Percentiles rank a stretch among this genome's conserved stretches.
Conservation (phyloP, 257 asterid species). For the Sherardia arvensis region DNA sequence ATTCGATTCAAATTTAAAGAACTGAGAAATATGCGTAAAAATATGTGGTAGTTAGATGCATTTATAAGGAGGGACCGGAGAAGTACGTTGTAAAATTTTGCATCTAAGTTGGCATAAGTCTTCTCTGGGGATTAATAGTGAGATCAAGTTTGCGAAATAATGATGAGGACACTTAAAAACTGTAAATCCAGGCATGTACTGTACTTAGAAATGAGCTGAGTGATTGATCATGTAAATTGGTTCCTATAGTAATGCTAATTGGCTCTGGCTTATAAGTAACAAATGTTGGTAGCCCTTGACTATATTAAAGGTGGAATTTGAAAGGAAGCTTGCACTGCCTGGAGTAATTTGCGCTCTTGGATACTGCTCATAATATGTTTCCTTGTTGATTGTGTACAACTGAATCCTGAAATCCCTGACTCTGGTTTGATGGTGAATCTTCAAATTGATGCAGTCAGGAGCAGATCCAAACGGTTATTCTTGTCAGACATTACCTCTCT, state of each 20-base stretch:
- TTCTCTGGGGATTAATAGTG: not conserved
- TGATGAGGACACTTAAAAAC: not conserved
- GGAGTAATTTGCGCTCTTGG: too few relatives aligned
- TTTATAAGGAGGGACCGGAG: not conserved
- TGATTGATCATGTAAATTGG: too few relatives aligned
- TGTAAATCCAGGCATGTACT: too few relatives aligned
- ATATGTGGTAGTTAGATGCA: not conserved
- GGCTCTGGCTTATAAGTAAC: too few relatives aligned
- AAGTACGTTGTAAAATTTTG: too few relatives aligned
- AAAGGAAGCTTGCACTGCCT: not conserved
- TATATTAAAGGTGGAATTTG: not conserved
- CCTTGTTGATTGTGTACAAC: not conserved
- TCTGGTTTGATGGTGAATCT: not conserved
- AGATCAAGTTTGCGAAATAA: not conserved
- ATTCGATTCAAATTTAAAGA: not conserved
- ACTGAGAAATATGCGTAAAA: too few relatives aligned
- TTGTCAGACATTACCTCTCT: constrained; percentile 5
- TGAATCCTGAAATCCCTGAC: not conserved
- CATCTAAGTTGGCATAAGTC: too few relatives aligned
- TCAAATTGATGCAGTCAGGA: constrained; percentile 1
- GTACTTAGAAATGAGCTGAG: too few relatives aligned
- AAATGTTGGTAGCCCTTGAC: too few relatives aligned
- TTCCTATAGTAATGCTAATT: too few relatives aligned
- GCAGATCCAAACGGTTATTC: constrained; percentile 7
- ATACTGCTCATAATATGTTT: not conserved